Evolutionary conservation across 1,139 yeast species (phyloP).

Genomic region (Lodderomyces beijingensis): DNA sequence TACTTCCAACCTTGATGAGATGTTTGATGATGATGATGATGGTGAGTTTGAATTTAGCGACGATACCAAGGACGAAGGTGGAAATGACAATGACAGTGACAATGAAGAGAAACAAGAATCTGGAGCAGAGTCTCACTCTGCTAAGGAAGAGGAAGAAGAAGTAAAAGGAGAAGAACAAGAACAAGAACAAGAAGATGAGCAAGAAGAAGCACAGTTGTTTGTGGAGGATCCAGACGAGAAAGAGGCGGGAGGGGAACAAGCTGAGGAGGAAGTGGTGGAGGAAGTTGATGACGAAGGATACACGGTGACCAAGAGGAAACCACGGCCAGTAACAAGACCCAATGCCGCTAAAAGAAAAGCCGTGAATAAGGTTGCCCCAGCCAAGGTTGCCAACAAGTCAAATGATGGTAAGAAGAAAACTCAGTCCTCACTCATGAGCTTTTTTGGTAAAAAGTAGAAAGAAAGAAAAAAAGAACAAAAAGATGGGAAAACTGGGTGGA

Average conservation of each 20-base stretch:
- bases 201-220: conserved; percentile 9
- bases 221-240: conserved; percentile 10
- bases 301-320: conserved; percentile 27
- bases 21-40: conserved; percentile 14
- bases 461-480: conserved; percentile 1
- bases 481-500: too few species aligned
- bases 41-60: conserved; percentile 16
- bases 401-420: conserved; percentile 20
- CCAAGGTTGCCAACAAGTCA: conserved; percentile 9
- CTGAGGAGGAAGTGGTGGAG: conserved; percentile 12
- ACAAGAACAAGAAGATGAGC: conserved; percentile 5
- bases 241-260: conserved; percentile 5
- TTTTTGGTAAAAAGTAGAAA: conserved; percentile 27
- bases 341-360: conserved; percentile 6
- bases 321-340: conserved; percentile 16
- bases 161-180: conserved; percentile 4
- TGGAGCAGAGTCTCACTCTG: too few species aligned
- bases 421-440: conserved; percentile 38
- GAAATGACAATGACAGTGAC: conserved; percentile 2
- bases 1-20: conserved; percentile 15
- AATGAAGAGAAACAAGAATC: conserved; percentile 2
- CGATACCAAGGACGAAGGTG: conserved; percentile 11
- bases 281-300: conserved; percentile 42
- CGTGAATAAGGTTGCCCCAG: conserved; percentile 3
- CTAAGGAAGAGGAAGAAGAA: neutral